Conservation (phyloP, 768 basidiomycete species). For the Cystoderma amianthinum region DNA sequence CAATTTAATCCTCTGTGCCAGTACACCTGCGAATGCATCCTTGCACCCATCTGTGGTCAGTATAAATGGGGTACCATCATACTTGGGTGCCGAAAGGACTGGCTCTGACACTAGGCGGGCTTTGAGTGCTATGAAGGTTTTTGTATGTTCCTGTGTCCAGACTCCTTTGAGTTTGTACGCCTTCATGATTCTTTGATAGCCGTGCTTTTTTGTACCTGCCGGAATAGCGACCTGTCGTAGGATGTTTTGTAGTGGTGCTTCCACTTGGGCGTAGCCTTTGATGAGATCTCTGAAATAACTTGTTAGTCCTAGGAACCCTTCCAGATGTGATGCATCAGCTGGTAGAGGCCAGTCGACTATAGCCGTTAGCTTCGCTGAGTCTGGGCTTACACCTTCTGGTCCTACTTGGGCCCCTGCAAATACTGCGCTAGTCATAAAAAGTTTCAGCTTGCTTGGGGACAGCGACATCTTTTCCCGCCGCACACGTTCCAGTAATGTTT, state of each 20-base stretch:
- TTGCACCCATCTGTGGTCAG: conserved; percentile 23
- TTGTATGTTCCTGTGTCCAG: conserved; percentile 15
- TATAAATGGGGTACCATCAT: conserved; percentile 21
- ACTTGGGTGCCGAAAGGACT: conserved; percentile 13
- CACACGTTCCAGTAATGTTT: conserved; percentile 14
- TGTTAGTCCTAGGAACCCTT: conserved; percentile 23
- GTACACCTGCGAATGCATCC: conserved; percentile 17
- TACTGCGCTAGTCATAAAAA: conserved; percentile 24
- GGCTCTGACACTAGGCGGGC: conserved; percentile 14
- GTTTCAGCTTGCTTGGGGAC: conserved; percentile 20
- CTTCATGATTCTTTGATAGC: conserved; percentile 17
- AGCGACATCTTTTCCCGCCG: conserved; percentile 20
- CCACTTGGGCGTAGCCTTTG: conserved; percentile 18
- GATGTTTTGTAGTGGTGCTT: conserved; percentile 19
- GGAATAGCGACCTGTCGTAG: conserved; percentile 11
- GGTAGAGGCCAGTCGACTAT: conserved; percentile 24
- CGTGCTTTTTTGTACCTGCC: conserved; percentile 7
- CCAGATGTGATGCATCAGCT: conserved; percentile 14
- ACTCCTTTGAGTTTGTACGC: conserved; percentile 6
- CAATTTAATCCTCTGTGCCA: conserved; percentile 12
- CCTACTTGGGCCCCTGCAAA: conserved; percentile 24
- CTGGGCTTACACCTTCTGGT: conserved; percentile 20
- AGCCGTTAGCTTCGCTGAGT: conserved; percentile 23
- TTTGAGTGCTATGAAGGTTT: conserved; percentile 20
- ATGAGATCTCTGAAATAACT: conserved; percentile 23